Conservation (phyloP, 192 early-diverging fungal genomes). For the Backusella sp. region DNA sequence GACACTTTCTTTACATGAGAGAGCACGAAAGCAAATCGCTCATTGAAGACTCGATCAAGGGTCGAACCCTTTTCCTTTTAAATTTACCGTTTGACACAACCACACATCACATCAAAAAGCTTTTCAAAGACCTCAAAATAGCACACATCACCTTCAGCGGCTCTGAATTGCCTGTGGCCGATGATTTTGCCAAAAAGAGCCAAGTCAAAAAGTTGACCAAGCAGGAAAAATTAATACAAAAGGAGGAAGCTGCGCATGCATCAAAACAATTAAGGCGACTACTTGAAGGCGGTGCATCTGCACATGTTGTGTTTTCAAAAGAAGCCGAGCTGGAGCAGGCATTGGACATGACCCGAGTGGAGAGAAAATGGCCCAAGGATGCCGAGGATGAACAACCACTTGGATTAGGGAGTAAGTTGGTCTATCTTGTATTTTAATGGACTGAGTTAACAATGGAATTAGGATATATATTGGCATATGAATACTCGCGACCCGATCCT, state of each 20-base stretch:
- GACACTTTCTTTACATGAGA: constrained; percentile 57
- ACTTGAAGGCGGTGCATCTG: constrained; percentile 53
- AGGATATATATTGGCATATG: constrained; percentile 27
- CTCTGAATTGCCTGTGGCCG: constrained; percentile 30
- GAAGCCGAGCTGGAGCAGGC: constrained; percentile 60
- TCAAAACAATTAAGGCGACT: constrained; percentile 39
- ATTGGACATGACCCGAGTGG: constrained; percentile 58
- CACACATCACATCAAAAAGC: constrained; percentile 56
- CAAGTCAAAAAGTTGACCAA: constrained; percentile 15
- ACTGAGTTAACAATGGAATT: too few species aligned
- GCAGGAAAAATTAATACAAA: constrained; percentile 7
- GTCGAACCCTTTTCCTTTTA: constrained; percentile 64
- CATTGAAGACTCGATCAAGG: constrained; percentile 49
- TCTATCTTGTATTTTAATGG: not conserved
- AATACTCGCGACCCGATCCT: constrained; percentile 35
- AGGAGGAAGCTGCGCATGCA: constrained; percentile 24
- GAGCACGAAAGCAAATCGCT: constrained; percentile 46
- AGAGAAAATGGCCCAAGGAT: constrained; percentile 57
- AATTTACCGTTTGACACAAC: constrained; percentile 73
- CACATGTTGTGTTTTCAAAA: constrained; percentile 71
- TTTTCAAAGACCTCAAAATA: constrained; percentile 58
- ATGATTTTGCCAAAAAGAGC: constrained; percentile 35
- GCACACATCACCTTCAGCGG: constrained; percentile 56
- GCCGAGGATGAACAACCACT: constrained; percentile 45
- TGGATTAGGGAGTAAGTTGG: constrained; percentile 46